Evolutionary conservation across 768 basidiomycete species (phyloP).

Genomic region (Mycena belliarum): DNA sequence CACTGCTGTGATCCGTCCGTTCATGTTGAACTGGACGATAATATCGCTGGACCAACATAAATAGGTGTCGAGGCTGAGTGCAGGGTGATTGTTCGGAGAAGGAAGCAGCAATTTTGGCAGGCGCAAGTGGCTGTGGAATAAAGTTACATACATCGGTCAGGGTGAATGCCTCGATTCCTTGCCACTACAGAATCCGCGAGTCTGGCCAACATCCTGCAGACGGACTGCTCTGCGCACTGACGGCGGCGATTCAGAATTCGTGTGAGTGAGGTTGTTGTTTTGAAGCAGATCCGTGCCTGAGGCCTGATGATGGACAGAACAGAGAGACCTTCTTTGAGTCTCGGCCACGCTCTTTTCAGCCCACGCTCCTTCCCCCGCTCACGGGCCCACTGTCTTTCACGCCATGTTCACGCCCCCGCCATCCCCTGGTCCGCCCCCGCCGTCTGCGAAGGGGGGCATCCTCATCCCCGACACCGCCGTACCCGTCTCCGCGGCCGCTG

Average conservation of each 20-base stretch:
- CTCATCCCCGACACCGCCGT: background rate
- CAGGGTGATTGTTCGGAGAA: no score
- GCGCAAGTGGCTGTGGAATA: background rate
- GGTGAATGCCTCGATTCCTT: background rate
- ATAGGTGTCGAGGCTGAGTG: no score
- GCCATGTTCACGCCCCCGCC: constrained; percentile 37
- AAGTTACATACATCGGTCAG: no score
- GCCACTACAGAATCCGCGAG: no score
- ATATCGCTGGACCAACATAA: no score
- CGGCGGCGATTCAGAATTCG: background rate
- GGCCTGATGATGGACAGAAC: constrained; percentile 12
- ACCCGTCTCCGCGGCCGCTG: background rate
- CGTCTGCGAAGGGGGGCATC: background rate
- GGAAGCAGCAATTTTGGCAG: no score
- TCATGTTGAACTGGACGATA: no score
- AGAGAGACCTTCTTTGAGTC: constrained; percentile 6
- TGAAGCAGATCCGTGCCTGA: background rate
- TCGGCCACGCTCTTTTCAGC: constrained; percentile 15
- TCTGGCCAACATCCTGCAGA: background rate
- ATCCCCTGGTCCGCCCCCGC: constrained; percentile 32
- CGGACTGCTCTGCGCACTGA: background rate
- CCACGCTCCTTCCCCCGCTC: constrained; percentile 16
- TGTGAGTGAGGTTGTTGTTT: background rate
- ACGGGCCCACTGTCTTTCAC: background rate
- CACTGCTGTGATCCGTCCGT: no score